These are phyloP conservation scores for Cyberlindnera subsufficiens DNA, from an alignment of 805 yeast genomes.

Conservation along the genomic window DNA sequence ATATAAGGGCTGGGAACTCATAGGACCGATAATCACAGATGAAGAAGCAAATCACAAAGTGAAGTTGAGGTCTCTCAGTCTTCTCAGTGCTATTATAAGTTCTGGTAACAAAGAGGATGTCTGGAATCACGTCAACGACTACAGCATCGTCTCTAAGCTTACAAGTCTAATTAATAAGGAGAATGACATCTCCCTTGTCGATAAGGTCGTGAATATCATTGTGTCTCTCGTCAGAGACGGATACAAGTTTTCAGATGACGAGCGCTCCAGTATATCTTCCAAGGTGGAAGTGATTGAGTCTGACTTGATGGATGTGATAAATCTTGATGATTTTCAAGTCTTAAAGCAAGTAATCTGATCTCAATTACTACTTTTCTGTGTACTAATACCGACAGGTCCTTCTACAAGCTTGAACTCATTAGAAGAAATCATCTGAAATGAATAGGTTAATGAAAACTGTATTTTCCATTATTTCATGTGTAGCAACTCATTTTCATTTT, in stretches of 20 bases:
- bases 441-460: slow-evolving; percentile 1
- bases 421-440: slow-evolving; percentile 6
- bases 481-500: slow-evolving; percentile 40
- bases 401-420: slow-evolving; percentile 15
- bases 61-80: slow-evolving; percentile 48
- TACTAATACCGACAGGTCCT: slow-evolving; percentile 18
- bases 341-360: slow-evolving; percentile 37
- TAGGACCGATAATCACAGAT: slow-evolving; percentile 28
- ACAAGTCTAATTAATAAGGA: slow-evolving; percentile 21
- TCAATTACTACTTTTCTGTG: background rate
- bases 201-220: slow-evolving; percentile 49
- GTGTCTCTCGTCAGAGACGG: slow-evolving; percentile 37
- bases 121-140: slow-evolving; percentile 30
- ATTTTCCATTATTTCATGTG: slow-evolving; percentile 1
- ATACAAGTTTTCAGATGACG: slow-evolving; percentile 41
- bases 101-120: slow-evolving; percentile 38
- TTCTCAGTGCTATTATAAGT: slow-evolving; percentile 54
- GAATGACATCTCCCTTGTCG: slow-evolving; percentile 43
- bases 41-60: slow-evolving; percentile 30
- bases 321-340: slow-evolving; percentile 46
- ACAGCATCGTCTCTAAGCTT: slow-evolving; percentile 24
- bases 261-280: slow-evolving; percentile 29
- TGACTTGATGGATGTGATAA: slow-evolving; percentile 40
- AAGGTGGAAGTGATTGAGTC: slow-evolving; percentile 35
- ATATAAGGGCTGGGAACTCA: slow-evolving; percentile 56